These are phyloP conservation scores for Aureobasidium leucospermi DNA, from an alignment of 2,329 filamentous ascomycete species.

Conservation along the genomic window DNA sequence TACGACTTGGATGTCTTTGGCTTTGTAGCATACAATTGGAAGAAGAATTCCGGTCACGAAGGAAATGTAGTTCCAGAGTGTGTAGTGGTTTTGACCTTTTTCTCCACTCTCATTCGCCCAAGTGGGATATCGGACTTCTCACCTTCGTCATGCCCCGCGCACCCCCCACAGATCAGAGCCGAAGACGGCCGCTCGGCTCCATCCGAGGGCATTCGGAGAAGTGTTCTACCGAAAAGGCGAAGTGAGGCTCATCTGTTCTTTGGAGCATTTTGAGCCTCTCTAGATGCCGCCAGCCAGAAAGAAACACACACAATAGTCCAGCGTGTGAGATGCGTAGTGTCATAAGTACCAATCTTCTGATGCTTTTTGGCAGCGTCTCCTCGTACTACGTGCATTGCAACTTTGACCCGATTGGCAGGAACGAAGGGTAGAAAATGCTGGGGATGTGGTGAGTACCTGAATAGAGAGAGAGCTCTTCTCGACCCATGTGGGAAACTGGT, in stretches of 20 bases:
- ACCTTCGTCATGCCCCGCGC: constrained; percentile 8
- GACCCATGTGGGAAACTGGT: background rate
- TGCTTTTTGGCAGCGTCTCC: background rate
- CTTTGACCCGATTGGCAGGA: background rate
- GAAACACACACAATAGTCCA: too few relatives aligned
- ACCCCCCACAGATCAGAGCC: background rate
- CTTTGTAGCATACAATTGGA: background rate
- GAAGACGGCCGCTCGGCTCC: background rate
- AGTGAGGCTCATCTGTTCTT: background rate
- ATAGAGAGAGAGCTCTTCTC: background rate
- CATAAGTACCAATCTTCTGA: too few relatives aligned
- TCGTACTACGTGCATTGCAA: too few relatives aligned
- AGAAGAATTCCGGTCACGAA: background rate
- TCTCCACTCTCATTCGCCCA: constrained; percentile 5
- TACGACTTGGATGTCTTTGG: too few relatives aligned
- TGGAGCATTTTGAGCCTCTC: background rate
- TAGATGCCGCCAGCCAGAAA: too few relatives aligned
- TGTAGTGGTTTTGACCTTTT: constrained; percentile 4
- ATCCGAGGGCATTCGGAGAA: background rate
- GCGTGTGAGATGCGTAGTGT: too few relatives aligned
- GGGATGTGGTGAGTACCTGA: background rate
- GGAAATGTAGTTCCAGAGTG: background rate
- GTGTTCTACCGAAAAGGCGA: background rate
- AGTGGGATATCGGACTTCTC: constrained; percentile 8
- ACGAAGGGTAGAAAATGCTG: background rate